phyloP scores from a whole-genome alignment of 2,329 filamentous ascomycete species.

The Diaporthe citriasiana region DNA sequence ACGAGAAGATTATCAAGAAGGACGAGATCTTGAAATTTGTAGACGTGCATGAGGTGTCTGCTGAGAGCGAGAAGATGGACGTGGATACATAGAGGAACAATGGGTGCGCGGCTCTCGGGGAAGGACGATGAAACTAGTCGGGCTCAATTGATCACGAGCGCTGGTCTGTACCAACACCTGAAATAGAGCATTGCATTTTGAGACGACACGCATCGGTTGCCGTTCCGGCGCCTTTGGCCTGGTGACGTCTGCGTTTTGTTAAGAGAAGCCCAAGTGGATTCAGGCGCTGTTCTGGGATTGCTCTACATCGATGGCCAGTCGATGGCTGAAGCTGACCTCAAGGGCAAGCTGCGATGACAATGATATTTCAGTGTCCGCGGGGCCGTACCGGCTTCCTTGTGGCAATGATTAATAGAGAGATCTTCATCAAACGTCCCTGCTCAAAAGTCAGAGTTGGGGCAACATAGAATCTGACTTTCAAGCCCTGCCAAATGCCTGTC shows the following conservation, averaged over 20 bases:
- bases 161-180: conserved; percentile 41
- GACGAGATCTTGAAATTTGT: conserved; percentile 96
- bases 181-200: conserved; percentile 42
- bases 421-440: background rate
- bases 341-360: background rate
- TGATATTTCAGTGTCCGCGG: background rate
- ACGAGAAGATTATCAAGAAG: conserved; percentile 96
- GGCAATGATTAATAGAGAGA: background rate
- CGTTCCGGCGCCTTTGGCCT: background rate
- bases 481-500: background rate
- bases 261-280: background rate
- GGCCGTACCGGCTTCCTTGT: background rate
- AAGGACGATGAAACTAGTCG: conserved; percentile 9
- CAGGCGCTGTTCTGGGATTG: too few species aligned
- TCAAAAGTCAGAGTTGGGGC: background rate
- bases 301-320: background rate
- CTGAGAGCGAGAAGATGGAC: conserved; percentile 79
- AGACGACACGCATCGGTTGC: background rate
- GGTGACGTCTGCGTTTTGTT: background rate
- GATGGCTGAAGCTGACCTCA: background rate
- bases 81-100: conserved; percentile 67
- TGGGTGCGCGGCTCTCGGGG: background rate
- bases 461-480: background rate
- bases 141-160: conserved; percentile 22
- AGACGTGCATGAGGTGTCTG: conserved; percentile 86